phyloP scores from a whole-genome alignment of 306 rosid species.

The Canavalia ensiformis region DNA sequence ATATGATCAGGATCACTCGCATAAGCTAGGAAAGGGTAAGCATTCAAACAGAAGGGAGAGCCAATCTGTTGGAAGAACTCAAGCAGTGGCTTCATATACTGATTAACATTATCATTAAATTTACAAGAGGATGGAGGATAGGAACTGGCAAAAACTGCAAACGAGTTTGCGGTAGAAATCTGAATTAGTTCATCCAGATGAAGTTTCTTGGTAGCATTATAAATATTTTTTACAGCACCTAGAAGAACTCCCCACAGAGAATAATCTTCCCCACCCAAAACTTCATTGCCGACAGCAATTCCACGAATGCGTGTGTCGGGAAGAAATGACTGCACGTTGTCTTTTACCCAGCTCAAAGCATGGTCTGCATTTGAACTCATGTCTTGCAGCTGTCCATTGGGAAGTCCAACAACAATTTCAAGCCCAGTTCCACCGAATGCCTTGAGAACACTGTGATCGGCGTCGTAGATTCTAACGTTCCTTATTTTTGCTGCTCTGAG shows the following conservation, averaged over 20 bases:
- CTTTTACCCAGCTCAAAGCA: slow-evolving; percentile 90
- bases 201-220: slow-evolving; percentile 72
- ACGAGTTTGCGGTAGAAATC: slow-evolving; percentile 83
- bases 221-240: slow-evolving; percentile 83
- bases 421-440: slow-evolving; percentile 92
- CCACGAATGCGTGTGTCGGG: slow-evolving; percentile 80
- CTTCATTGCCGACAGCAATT: slow-evolving; percentile 92
- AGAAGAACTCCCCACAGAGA: slow-evolving; percentile 68
- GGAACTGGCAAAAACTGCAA: slow-evolving; percentile 77
- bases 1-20: slow-evolving; percentile 70
- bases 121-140: slow-evolving; percentile 93
- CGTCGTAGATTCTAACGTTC: slow-evolving; percentile 86
- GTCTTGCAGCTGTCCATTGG: slow-evolving; percentile 72
- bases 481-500: slow-evolving; percentile 86
- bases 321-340: slow-evolving; percentile 86
- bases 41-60: slow-evolving; percentile 95
- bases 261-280: slow-evolving; percentile 72
- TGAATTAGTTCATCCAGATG: slow-evolving; percentile 65
- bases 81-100: slow-evolving; percentile 89
- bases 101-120: slow-evolving; percentile 68
- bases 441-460: slow-evolving; percentile 87
- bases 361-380: slow-evolving; percentile 79
- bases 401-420: slow-evolving; percentile 84
- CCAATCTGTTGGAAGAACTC: slow-evolving; percentile 85
- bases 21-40: slow-evolving; percentile 87